Base-by-base conservation (phyloP, 1,284 basidiomycete species). In the Ceratobasidium sp. region DNA sequence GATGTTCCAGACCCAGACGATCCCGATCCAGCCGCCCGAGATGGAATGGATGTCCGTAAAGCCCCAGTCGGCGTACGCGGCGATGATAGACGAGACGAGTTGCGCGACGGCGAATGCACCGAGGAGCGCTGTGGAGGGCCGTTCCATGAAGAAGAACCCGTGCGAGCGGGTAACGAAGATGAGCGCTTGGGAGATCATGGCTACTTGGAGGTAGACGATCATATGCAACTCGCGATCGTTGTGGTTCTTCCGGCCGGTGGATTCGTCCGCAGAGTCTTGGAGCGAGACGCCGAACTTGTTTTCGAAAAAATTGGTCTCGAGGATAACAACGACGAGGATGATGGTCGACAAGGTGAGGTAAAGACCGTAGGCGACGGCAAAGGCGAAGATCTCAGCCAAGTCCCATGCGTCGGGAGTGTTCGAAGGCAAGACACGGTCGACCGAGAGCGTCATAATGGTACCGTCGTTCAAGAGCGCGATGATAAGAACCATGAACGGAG, bases 401-500 rank as follows among this genome's bases (percentile, higher is more conserved):
- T 98, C 95, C 96, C 96, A 98, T 79, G 92, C 91, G 83, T 98
- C 96, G 4, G 94, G 94, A 41, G 92, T 91, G 83, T 86, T 91
- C 64, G 93, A 96, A 58, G 96, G 96, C 79, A 98, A 84, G 76
- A 98, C 96, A 83, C 96, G 95, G 83, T 98, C 96, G 75, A 98
- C 92, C 38, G 95, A 98, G 77, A 98, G 87, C 14, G 96, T 98
- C 96, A 98, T 98, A 87, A 98, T 97, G 78, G 96, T 98, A 83
- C 96, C 96, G 81, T 98, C 96, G 84, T 98, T 98, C 78, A 98
- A 86, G 64, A 98, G 87, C 74, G 96, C 96, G 78, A 98, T 96
- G 83, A 98, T 94, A 82, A 98, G 92, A 77, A 98, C 91, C 96
- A 98, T 98, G 90, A 98, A 98, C 18, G 96, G 95, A 79, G 96